Base-by-base conservation (phyloP, 441 rosid species). In the Kokia cookei region DNA sequence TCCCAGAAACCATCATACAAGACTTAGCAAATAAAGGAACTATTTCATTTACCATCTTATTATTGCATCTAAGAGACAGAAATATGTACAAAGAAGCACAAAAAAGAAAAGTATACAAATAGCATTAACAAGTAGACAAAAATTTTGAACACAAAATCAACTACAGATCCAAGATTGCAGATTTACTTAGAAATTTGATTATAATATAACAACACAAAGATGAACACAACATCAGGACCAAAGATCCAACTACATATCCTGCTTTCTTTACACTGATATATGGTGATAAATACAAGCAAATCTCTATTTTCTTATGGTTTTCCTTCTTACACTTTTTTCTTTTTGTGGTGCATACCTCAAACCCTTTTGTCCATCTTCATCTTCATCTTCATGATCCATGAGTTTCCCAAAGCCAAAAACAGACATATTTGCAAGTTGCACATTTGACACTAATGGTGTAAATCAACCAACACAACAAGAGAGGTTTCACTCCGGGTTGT, bases 401-500 rank as follows among this genome's bases (percentile, higher is more conserved):
- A 57, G 15, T 57, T 26, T n/a, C 62, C 55, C 55, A n/a, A 50
- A 50, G 19, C 55, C 19, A 14, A 50, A 50, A 50, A 13, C 55
- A 50, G 17, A 68, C 64, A 32, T 64, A 51, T 54, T 69, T 17
- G 43, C 48, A 67, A 67, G 58, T 69, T 57, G 17, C 75, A 75
- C 58, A 48, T 15, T 62, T 9, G 64, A 17, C 57, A 64, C 50
- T 67, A 29, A 73, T 15, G 32, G 12, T 29, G 29, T 14, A 54
- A 40, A 50, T 67, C 8, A 70, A 10, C 37, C 65, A 61, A 15
- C 19, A 10, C 45, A 15, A 61, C 24, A 48, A 43, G n/a, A 53
- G 32, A 65, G 40, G 40, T 70, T 61, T 59, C 50, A 80, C 37
- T 77, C 77, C 14, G 67, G 37, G 63, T 71, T 43, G 48, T 64